Base-by-base conservation (phyloP, 2,329 filamentous ascomycete genomes). In the Sarocladium strictum region DNA sequence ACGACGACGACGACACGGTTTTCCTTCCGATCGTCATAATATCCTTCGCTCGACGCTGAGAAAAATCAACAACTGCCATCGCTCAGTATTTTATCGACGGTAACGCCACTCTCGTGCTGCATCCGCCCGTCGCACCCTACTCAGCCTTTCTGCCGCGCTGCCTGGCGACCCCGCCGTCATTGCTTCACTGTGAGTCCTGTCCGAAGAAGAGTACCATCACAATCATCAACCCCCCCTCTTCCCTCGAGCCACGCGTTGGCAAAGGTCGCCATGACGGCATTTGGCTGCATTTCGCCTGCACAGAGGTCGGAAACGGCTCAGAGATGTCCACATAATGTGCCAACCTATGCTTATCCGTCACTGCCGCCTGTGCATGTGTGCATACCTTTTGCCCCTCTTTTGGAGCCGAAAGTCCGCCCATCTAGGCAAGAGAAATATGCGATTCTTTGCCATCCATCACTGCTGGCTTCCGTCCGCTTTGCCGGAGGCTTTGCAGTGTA, bases 21-120 rank as follows among this genome's bases (percentile, higher is more conserved):
- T 37, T 53, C 54, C 51, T 53, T 43, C 54, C 58, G 53, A 53
- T 41, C 33, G 26, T 32, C 47, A 17, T 23, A 21, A 24, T 37
- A 23, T 40, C 40, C 32, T 38, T 15, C 15, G 10, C 15, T 12
- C 15, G 7, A 26, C 12, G 15, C 32, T 40, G 21, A 27, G n/a
- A n/a, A n/a, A n/a, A n/a, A n/a, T n/a, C n/a, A n/a, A n/a, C n/a
- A n/a, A n/a, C n/a, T n/a, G n/a, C n/a, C n/a, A n/a, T n/a, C n/a
- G n/a, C n/a, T n/a, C n/a, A n/a, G 38, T 19, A 43, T 19, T 17
- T 4, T 21, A 21, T 43, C 19, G 27, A 17, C 17, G 11, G 33
- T 32, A 21, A 19, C 50, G 23, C 50, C 40, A 23, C 15, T 53
- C 17, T 26, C 14, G 33, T 26, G 50, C 50, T 19, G 17, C 26